Base-by-base conservation (phyloP, 495 filamentous ascomycete genomes). In the Pyrenopolyporus hunteri region DNA sequence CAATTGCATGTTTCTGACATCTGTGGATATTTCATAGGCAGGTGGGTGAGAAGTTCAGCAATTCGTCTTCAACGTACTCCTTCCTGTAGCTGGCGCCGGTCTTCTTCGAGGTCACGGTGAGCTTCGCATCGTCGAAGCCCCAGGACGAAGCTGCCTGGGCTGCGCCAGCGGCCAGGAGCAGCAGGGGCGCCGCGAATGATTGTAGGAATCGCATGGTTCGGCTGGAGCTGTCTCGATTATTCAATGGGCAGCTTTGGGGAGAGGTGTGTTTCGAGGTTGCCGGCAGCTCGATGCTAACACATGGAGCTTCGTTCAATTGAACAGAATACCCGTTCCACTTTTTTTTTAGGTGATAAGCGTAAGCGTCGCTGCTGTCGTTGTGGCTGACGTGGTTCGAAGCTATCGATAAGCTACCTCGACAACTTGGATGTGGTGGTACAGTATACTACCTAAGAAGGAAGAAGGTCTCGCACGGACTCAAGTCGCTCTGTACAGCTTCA, bases 81-180 rank as follows among this genome's bases (percentile, higher is more conserved):
- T 83, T 93, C 90, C 87, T 85, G 74, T 92, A 85, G 75, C 92
- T 95, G 66, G 83, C 70, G 17, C 82, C 84, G 51, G 45, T 83
- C 85, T 78, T 92, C 76, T 69, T 96, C 43, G 82, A 74, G 70
- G 85, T 83, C 63, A 97, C 82, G 50, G 86, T 83, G 73, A 97
- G 75, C 66, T 85, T 90, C 72, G 88, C 92, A 81, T 96, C 91
- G 69, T 88, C 83, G 73, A 94, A 94, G 14, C 85, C 83, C 92
- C 92, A 97, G 23, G 85, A 85, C 28, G 89, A 84, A 46, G 90
- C 89, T 35, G 89, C 87, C 55, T 79, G 73, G 66, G 68, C 76
- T 63, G 73, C 69, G 57, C 75, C 74, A 36, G 77, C 74, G 53
- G 76, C 73, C 37, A 78, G 63, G 9, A 82, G 70, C 67, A 82